Base-by-base conservation (phyloP, 176 grass and related monocot genomes). In the Calamus simplicifolius region DNA sequence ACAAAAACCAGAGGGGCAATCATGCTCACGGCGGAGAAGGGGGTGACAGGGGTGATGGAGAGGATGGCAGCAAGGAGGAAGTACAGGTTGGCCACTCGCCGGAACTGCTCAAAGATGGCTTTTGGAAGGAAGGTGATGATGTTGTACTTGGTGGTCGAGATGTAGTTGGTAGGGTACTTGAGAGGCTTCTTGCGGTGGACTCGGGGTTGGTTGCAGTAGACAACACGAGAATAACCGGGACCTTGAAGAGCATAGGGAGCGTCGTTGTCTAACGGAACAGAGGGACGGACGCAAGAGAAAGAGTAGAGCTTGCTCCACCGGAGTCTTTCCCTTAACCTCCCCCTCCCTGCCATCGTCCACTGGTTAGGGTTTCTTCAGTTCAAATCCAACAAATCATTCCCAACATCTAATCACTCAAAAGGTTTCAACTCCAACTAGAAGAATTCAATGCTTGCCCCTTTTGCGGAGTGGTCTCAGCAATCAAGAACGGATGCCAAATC, bases 61-160 rank as follows among this genome's bases (percentile, higher is more conserved):
- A 98, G 77, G 68, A 88, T 80, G 18, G 93, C 93, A 18, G 93
- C 86, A 58, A 98, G 77, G 49, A 98, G 82, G 78, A 98, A 98
- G 63, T 98, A 98, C 66, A 92, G 28, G 72, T 98, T 98, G 59
- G 93, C 93, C 51, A 98, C 88, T 21, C 93, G 84, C 14, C 93
- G 78, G 81, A 98, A 98, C 73, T 98, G 93, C 72, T 98, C 93
- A 67, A 92, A 98, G 52, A 98, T 79, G 69, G 93, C 93, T 80
- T 98, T 92, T 26, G 93, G 93, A 48, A 98, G 65, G 73, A 98
- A 98, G 59, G 84, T 98, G 66, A 98, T 53, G 38, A 89, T 16
- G 69, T 98, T 98, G 69, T 98, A 98, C 74, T 92, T 98, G 76
- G 93, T 98, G 58, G 93, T 98, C 58, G 81, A 83, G 75, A 92